Percentiles rank a stretch among this genome's conserved stretches.
Conservation (phyloP, 2,329 filamentous ascomycete species). For the Hysterium pulicare region DNA sequence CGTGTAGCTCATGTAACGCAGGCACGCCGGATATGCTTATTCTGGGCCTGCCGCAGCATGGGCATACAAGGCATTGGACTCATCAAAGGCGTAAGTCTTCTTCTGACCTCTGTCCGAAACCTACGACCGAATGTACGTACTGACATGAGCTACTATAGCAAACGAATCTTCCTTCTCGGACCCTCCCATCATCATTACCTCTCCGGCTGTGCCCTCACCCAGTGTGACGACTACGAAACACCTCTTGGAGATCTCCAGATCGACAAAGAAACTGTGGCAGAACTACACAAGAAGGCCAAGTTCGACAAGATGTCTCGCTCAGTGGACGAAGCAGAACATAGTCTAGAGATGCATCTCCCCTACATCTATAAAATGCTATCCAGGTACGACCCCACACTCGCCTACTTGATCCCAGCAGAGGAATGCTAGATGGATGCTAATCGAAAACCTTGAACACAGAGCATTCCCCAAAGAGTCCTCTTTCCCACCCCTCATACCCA, state of each 20-base stretch:
- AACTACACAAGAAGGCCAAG: slow-evolving; percentile 52
- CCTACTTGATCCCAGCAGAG: background rate
- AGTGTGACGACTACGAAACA: slow-evolving; percentile 67
- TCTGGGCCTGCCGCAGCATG: slow-evolving; percentile 90
- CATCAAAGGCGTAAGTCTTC: slow-evolving; percentile 65
- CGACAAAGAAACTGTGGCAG: slow-evolving; percentile 55
- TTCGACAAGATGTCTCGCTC: slow-evolving; percentile 63
- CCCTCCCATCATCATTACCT: slow-evolving; percentile 89
- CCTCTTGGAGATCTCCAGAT: slow-evolving; percentile 69
- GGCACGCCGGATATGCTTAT: slow-evolving; percentile 90
- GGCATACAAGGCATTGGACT: slow-evolving; percentile 86
- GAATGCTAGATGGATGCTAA: no score
- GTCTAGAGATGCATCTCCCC: slow-evolving; percentile 92
- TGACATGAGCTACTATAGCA: slow-evolving; percentile 46
- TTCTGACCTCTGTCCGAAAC: background rate
- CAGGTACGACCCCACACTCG: slow-evolving; percentile 30
- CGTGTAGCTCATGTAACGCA: slow-evolving; percentile 43
- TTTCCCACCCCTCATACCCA: slow-evolving; percentile 76
- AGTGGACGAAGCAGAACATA: slow-evolving; percentile 81
- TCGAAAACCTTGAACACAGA: no score
- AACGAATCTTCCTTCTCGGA: slow-evolving; percentile 86
- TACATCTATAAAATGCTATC: slow-evolving; percentile 80
- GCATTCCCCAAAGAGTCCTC: slow-evolving; percentile 41
- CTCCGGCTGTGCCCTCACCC: slow-evolving; percentile 70
- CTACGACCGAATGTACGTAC: no score